A percentile compares a stretch with the other conserved stretches of the same genome.
Conservation (phyloP, 1,139 yeast species). For the Scheffersomyces cryptocercus region DNA sequence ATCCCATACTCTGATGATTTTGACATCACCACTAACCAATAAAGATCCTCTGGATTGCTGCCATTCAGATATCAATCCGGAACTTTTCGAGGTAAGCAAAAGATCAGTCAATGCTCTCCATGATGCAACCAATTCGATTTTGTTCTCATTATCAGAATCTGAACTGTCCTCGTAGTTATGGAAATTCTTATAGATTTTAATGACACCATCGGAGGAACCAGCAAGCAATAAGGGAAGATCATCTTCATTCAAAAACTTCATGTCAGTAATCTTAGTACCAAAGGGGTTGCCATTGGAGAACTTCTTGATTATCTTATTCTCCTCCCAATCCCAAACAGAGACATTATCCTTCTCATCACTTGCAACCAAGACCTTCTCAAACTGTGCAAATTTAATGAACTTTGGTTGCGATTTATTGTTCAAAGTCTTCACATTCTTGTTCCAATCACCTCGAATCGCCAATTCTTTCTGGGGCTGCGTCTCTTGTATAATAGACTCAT, state of each 20-base stretch:
- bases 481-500: constrained; percentile 80
- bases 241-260: constrained; percentile 87
- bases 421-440: constrained; percentile 56
- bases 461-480: constrained; percentile 88
- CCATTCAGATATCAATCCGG: constrained; percentile 92
- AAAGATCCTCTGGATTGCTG: constrained; percentile 93
- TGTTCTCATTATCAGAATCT: constrained; percentile 25
- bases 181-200: constrained; percentile 80
- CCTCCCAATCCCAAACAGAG: constrained; percentile 88
- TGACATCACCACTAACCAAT: constrained; percentile 92
- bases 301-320: constrained; percentile 54
- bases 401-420: constrained; percentile 82
- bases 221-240: constrained; percentile 81
- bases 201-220: constrained; percentile 93
- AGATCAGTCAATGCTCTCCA: constrained; percentile 95
- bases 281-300: constrained; percentile 85
- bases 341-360: constrained; percentile 85
- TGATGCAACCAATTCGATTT: constrained; percentile 69
- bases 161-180: constrained; percentile 48
- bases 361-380: constrained; percentile 79
- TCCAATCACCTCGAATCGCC: constrained; percentile 88
- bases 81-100: constrained; percentile 73
- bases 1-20: constrained; percentile 91
- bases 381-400: constrained; percentile 79
- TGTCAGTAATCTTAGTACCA: constrained; percentile 86